These are phyloP conservation scores for Kodamaea sp. DNA, from an alignment of 1,139 yeast species.

Conservation along the genomic window DNA sequence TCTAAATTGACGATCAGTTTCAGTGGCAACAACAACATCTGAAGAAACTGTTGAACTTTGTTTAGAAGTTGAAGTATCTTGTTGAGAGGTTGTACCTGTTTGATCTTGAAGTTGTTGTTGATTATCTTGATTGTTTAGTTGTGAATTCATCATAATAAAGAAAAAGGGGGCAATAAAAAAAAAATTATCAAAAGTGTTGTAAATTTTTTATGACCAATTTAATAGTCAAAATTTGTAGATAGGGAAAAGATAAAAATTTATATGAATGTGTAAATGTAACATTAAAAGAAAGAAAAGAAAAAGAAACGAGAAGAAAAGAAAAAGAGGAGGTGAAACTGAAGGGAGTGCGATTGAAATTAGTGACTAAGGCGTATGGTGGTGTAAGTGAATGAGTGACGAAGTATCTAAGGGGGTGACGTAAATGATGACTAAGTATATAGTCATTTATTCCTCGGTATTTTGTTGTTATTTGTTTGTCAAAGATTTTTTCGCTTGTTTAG, in stretches of 20 bases:
- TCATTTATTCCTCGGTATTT: too few species aligned
- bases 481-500: too few species aligned
- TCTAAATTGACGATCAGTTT: slow-evolving; percentile 29
- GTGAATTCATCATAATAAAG: slow-evolving; percentile 24
- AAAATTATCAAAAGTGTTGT: too few species aligned
- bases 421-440: too few species aligned
- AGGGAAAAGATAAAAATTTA: slow-evolving; percentile 4
- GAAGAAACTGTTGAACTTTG: neutral
- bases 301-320: slow-evolving; percentile 4
- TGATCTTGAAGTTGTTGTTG: neutral
- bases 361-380: too few species aligned
- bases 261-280: slow-evolving; percentile 1
- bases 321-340: slow-evolving; percentile 3
- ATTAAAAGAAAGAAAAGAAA: slow-evolving; percentile 5
- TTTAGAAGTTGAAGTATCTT: neutral
- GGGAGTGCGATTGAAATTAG: slow-evolving; percentile 1
- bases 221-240: neutral
- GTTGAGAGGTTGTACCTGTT: too few species aligned
- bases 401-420: too few species aligned
- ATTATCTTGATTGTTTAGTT: slow-evolving; percentile 21
- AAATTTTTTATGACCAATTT: too few species aligned
- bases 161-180: slow-evolving; percentile 3
- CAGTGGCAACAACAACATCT: too few species aligned
- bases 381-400: too few species aligned
- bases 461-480: too few species aligned